These are phyloP conservation scores for Neurospora sp. DNA, from an alignment of 2,329 filamentous ascomycete species.

Conservation along the genomic window DNA sequence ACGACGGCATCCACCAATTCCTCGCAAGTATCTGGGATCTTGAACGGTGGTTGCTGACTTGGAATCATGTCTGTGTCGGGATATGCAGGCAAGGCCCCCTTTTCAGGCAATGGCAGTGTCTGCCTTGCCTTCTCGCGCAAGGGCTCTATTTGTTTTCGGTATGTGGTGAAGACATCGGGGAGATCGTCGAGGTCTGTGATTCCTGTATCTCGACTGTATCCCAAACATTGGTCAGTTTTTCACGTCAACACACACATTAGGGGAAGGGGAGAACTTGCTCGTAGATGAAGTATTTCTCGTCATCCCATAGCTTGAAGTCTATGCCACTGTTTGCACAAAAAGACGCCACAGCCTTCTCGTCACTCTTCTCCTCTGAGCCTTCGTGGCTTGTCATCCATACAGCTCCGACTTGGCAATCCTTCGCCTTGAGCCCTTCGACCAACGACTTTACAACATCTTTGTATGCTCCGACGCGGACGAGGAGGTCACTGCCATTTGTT, in stretches of 20 bases:
- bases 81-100: slow-evolving; percentile 43
- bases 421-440: slow-evolving; percentile 35
- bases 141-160: slow-evolving; percentile 63
- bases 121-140: slow-evolving; percentile 53
- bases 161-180: slow-evolving; percentile 67
- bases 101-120: slow-evolving; percentile 41
- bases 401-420: slow-evolving; percentile 41
- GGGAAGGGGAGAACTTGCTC: slow-evolving; percentile 46
- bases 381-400: slow-evolving; percentile 70
- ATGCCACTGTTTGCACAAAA: slow-evolving; percentile 42
- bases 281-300: slow-evolving; percentile 72
- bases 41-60: slow-evolving; percentile 51
- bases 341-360: slow-evolving; percentile 46
- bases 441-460: slow-evolving; percentile 50
- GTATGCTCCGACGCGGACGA: slow-evolving; percentile 52
- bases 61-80: slow-evolving; percentile 42
- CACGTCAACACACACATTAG: neutral
- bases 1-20: slow-evolving; percentile 44
- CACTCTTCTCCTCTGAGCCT: slow-evolving; percentile 56
- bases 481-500: slow-evolving; percentile 47
- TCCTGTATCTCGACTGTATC: slow-evolving; percentile 52
- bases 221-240: slow-evolving; percentile 10
- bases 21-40: slow-evolving; percentile 45
- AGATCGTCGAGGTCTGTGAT: slow-evolving; percentile 48
- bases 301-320: slow-evolving; percentile 55